These are phyloP conservation scores for Actinomortierella ambigua DNA, from an alignment of 371 early-diverging fungal genomes.

Conservation along the genomic window DNA sequence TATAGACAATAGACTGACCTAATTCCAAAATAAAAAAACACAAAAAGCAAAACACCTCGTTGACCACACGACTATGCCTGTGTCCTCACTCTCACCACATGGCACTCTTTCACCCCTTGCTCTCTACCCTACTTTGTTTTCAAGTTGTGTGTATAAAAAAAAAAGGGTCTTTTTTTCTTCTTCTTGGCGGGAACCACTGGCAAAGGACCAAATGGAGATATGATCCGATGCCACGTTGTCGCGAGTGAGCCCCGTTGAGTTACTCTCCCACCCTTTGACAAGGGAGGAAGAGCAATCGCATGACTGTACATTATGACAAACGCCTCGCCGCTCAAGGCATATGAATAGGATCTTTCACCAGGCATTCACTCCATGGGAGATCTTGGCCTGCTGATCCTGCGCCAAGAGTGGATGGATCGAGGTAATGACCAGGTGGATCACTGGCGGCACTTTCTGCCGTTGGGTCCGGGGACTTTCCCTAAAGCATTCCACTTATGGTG, in stretches of 20 bases:
- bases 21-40: too few relatives aligned
- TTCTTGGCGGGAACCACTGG: constrained; percentile 5
- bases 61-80: too few relatives aligned
- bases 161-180: constrained; percentile 13
- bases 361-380: not conserved
- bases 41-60: too few relatives aligned
- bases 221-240: constrained; percentile 20
- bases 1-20: too few relatives aligned
- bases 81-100: too few relatives aligned
- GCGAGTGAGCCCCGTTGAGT: constrained; percentile 51
- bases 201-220: not conserved
- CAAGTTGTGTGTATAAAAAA: constrained; percentile 8
- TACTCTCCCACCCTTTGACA: constrained; percentile 25
- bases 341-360: too few relatives aligned
- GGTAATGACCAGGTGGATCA: constrained; percentile 11
- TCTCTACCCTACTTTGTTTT: too few relatives aligned
- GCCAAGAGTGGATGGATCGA: too few relatives aligned
- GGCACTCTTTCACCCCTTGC: too few relatives aligned
- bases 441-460: constrained; percentile 46
- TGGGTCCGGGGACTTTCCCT: constrained; percentile 48
- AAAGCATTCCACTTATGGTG: constrained; percentile 44
- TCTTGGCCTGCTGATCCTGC: constrained; percentile 20
- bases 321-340: constrained; percentile 20
- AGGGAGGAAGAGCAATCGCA: constrained; percentile 41
- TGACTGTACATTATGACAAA: constrained; percentile 47